These are phyloP conservation scores for Intubia oerlemansii DNA, from an alignment of 2,329 filamentous ascomycete species.

Conservation along the genomic window DNA sequence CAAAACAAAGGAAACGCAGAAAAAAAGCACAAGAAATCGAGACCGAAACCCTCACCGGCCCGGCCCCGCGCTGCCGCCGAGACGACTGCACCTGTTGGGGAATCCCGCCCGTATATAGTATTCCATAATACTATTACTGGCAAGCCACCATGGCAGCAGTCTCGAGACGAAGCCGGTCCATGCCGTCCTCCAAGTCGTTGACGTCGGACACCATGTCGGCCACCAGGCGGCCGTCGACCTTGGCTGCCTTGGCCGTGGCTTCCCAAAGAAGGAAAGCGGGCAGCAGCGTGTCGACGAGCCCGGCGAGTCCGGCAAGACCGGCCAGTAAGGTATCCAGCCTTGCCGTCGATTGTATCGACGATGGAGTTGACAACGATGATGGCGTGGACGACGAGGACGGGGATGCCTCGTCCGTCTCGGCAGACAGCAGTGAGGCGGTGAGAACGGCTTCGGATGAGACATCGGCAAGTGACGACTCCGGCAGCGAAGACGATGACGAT, in stretches of 20 bases:
- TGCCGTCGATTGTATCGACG: no score
- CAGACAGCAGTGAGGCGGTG: background rate
- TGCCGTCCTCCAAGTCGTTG: background rate
- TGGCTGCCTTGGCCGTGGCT: no score
- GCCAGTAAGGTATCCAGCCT: no score
- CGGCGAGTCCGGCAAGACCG: background rate
- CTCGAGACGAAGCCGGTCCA: background rate
- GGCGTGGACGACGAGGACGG: no score
- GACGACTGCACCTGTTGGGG: background rate
- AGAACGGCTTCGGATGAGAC: background rate
- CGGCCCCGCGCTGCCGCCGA: no score
- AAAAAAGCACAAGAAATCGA: background rate
- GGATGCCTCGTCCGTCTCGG: no score
- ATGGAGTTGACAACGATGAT: no score
- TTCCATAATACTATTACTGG: slow-evolving; percentile 4
- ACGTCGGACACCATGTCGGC: no score
- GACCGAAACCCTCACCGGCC: background rate
- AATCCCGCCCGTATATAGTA: slow-evolving; percentile 1
- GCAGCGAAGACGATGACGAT: no score
- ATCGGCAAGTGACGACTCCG: background rate
- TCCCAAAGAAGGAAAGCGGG: slow-evolving; percentile 2
- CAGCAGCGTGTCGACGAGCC: slow-evolving; percentile 1
- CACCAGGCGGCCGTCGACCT: slow-evolving; percentile 1
- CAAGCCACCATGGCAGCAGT: slow-evolving; percentile 2
- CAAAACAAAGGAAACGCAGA: no score